phyloP scores from a whole-genome alignment of 2,329 filamentous ascomycete genomes.

The Xylaria polymorpha region DNA sequence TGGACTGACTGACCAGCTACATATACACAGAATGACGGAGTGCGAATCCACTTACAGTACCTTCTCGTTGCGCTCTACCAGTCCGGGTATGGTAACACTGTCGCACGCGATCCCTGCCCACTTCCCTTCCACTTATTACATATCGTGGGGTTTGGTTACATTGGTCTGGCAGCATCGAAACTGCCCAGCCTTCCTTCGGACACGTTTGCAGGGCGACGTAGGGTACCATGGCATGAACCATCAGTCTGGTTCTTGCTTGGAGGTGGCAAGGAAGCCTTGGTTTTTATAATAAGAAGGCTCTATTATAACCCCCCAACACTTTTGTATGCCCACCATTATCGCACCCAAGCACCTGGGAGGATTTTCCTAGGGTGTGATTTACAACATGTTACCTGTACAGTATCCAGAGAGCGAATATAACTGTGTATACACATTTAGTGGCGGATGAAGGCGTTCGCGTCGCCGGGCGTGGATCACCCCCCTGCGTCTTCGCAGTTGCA shows the following conservation, averaged over 20 bases:
- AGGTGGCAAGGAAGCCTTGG: slow-evolving; percentile 7
- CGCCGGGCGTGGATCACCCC: slow-evolving; percentile 22
- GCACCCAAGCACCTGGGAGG: slow-evolving; percentile 24
- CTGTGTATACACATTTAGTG: slow-evolving; percentile 2
- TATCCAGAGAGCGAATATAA: slow-evolving; percentile 10
- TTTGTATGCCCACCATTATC: slow-evolving; percentile 22
- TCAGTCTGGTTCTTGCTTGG: slow-evolving; percentile 16
- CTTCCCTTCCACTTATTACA: slow-evolving; percentile 26
- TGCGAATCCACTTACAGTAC: slow-evolving; percentile 8
- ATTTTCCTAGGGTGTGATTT: slow-evolving; percentile 13
- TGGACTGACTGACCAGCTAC: slow-evolving; percentile 1
- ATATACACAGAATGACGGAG: neutral
- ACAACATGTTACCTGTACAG: slow-evolving; percentile 12
- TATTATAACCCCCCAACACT: slow-evolving; percentile 15
- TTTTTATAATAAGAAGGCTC: slow-evolving; percentile 15
- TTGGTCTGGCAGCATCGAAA: slow-evolving; percentile 30
- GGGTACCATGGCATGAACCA: slow-evolving; percentile 33
- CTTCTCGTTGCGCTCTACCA: slow-evolving; percentile 15
- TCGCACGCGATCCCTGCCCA: slow-evolving; percentile 14
- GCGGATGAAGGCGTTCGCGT: slow-evolving; percentile 4
- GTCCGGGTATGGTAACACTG: slow-evolving; percentile 15
- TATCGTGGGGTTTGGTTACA: slow-evolving; percentile 33
- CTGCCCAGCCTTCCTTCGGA: slow-evolving; percentile 30
- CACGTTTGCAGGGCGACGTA: slow-evolving; percentile 2
- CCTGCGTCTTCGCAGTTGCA: slow-evolving; percentile 4